These are phyloP conservation scores for Juglanconis sp. DNA, from an alignment of 2,329 filamentous ascomycete genomes.

Conservation along the genomic window DNA sequence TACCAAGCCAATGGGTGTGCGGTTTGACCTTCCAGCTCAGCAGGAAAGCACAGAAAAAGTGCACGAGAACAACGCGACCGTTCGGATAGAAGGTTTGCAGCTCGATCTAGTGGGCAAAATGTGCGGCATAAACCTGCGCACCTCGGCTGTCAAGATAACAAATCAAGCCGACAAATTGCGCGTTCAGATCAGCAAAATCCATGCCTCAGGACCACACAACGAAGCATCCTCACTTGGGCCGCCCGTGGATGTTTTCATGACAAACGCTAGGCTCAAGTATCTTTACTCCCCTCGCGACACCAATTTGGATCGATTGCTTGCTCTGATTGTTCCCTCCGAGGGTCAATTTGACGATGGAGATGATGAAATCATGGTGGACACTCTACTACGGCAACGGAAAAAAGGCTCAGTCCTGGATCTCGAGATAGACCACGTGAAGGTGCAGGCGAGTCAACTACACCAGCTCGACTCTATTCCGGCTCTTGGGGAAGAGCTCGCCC, in stretches of 20 bases:
- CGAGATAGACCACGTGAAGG: constrained; percentile 61
- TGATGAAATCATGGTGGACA: constrained; percentile 94
- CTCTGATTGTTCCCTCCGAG: constrained; percentile 86
- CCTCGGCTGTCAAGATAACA: constrained; percentile 78
- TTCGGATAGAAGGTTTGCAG: constrained; percentile 73
- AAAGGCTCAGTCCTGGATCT: constrained; percentile 81
- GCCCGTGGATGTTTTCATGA: constrained; percentile 60
- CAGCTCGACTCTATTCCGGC: constrained; percentile 66
- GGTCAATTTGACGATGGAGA: constrained; percentile 81
- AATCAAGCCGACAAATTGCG: constrained; percentile 70
- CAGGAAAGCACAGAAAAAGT: constrained; percentile 44
- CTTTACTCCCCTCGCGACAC: constrained; percentile 68
- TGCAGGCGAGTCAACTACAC: constrained; percentile 59
- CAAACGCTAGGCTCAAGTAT: constrained; percentile 69
- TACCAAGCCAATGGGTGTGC: constrained; percentile 52
- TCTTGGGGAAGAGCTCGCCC: constrained; percentile 75
- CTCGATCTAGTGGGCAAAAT: constrained; percentile 74
- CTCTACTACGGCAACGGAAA: constrained; percentile 76
- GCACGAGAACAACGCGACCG: constrained; percentile 66
- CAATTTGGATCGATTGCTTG: constrained; percentile 78
- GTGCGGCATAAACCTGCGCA: constrained; percentile 70
- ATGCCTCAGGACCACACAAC: constrained; percentile 67
- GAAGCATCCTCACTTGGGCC: constrained; percentile 51
- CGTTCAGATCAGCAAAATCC: constrained; percentile 71
- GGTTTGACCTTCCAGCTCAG: constrained; percentile 53